Base-by-base conservation (phyloP, 179 eudicot genomes). In the Camellia oleifera region DNA sequence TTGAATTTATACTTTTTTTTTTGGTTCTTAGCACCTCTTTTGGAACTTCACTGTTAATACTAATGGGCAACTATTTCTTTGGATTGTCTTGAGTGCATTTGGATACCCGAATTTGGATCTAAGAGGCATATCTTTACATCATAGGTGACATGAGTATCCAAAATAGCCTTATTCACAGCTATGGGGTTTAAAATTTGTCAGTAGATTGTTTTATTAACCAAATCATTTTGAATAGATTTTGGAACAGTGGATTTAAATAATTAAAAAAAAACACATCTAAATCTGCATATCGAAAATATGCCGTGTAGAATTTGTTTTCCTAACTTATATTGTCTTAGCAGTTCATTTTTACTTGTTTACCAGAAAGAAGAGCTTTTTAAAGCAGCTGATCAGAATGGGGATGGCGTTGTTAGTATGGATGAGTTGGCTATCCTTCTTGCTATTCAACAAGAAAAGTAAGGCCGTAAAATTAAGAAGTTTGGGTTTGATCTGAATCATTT, bases 291-390 rank as follows among this genome's bases (percentile, higher is more conserved):
- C 5, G 12, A 58, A 14, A 77, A 32, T 18, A 60, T 81, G 45
- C 54, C 42, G 48, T 50, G 5, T 62, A 45, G n/a, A 1, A 0
- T 65, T 20, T 53, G 2, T 7, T 69, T 76, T 4, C 26, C 13
- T 57, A 45, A 44, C 65, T 40, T 2, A 46, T 73, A 12, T 52
- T 17, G 44, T n/a, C 72, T 68, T 3, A 72, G 52, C 68, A 72
- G 57, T 73, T 74, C 50, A 62, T 61, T 46, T 64, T 64, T 77
- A 17, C 64, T 69, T 77, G 52, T 76, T 44, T 81, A 66, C 61
- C 82, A 96, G 99, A 96, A 94, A 90, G 97, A 90, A 85, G 98
- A 88, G 86, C 97, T 96, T 71, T 96, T 94, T 81, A 91, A 83
- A 85, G 89, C 86, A 74, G 98, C 99, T 82, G 99, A 96, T 82